Conservation (phyloP, 2,329 filamentous ascomycete genomes). For the Diplodia corticola region DNA sequence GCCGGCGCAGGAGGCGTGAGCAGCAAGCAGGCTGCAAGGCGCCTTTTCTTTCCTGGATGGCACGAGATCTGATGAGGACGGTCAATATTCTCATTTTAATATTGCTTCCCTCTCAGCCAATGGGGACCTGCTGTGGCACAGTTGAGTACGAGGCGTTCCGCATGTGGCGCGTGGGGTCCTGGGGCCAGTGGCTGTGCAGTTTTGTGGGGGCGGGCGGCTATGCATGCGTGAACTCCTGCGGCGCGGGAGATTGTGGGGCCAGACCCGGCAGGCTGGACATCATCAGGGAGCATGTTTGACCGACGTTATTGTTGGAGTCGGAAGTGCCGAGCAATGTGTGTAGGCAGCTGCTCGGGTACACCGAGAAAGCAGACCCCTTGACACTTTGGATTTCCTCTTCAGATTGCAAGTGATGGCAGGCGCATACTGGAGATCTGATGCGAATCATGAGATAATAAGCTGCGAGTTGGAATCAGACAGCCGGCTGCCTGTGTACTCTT, state of each 20-base stretch:
- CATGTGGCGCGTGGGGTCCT: neutral
- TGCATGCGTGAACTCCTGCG: neutral
- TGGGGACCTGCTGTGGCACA: neutral
- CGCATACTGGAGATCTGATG: no score
- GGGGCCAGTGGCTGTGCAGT: neutral
- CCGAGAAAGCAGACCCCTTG: no score
- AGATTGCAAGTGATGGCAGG: no score
- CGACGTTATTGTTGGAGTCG: neutral
- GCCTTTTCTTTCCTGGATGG: neutral
- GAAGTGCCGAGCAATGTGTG: neutral
- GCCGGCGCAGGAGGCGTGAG: neutral
- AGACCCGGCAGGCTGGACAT: no score
- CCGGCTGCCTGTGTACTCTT: no score
- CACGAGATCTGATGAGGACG: neutral
- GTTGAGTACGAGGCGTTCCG: neutral
- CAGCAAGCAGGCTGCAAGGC: neutral
- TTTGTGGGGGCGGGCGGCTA: neutral
- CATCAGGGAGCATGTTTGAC: no score
- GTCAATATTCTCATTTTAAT: neutral
- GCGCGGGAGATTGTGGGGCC: neutral
- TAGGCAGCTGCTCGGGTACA: no score
- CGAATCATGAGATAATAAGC: no score
- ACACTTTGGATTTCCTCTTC: no score
- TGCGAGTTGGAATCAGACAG: no score
- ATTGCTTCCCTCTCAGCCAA: neutral